Base-by-base conservation (phyloP, 176 grass and related monocot species). In the Phoenix dactylifera region DNA sequence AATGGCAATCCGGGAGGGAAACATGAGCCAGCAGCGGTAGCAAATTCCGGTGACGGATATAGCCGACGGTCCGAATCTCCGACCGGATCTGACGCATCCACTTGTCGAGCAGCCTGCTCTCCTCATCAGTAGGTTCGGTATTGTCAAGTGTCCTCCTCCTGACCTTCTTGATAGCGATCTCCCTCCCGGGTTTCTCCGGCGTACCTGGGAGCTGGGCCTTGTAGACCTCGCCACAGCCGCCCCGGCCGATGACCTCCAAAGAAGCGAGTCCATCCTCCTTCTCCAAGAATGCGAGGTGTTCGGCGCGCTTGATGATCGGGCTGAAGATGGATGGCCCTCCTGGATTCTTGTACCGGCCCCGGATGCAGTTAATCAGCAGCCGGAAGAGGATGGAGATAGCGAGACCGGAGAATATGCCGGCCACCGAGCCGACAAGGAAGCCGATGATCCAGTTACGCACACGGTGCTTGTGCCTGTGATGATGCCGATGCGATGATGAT, bases 381-480 rank as follows among this genome's bases (percentile, higher is more conserved):
- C 83, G 74, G 72, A 90, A 90, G 4, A 87, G 60, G 15, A 87
- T 61, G 0, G 80, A 87, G 0, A 72, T 18, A 0, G 74, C 4
- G 1, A 84, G 52, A 0, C 91, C 91, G 0, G 72, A 90, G 57
- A 79, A 23, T 12, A 90, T 48, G 6, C 86, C 83, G 1, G 68
- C 54, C 0, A 90, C 1, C 10, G 79, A 87, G 0, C 91, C 80
- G 0, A 74, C 69, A 1, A 87, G 50, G 58, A 96, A 87, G 4
- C 80, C 83, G 7, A 90, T 59, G 52, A 90, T 79, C 80, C 77
- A 82, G 64, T 87, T 87, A 9, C 83, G 69, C 63, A 76, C 55
- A 0, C 71, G 53, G 57, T 83, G 26, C 68, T 24, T 71, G 66
- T 72, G 69, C 17, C 5, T 78, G 20, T 23, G 66, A 57, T 63